Base-by-base conservation (phyloP, 1,139 yeast species). In the Geotrichum bryndzae region DNA sequence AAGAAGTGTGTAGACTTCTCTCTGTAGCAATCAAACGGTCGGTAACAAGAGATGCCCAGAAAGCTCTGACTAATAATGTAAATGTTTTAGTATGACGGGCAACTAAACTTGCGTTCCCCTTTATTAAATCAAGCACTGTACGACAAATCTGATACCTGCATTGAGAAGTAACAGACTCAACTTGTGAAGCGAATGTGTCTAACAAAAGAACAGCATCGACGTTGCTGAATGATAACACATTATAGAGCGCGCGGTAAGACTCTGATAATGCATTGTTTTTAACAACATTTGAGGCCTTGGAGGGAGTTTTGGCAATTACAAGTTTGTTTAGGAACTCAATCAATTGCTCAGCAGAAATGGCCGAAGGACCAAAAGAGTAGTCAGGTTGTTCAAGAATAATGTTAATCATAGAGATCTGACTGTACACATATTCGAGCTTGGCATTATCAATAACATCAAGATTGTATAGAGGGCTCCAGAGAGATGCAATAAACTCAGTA, bases 21-120 rank as follows among this genome's bases (percentile, higher is more conserved):
- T 90, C 95, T 61, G 82, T 82, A 60, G 90, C 77, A 55, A 86
- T 82, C 60, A 90, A 76, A 61, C 96, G 77, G 11, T 85, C 86
- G 0, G 82, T 79, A n/a, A 79, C 79, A 27, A 90, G 69, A 31
- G 80, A 80, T 6, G 75, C 75, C 95, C 96, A 89, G 25, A 87
- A 58, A 2, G 54, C 27, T 50, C 52, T 48, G 11, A 62, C 29
- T 4, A 60, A 38, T 25, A 15, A 31, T 27, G 23, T 41, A n/a
- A 61, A n/a, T 10, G 10, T 31, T 1, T 51, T 45, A 6, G 51
- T 35, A 25, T 48, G 25, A 4, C 48, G n/a, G 5, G 53, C 35
- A 15, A 58, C 25, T 6, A 23, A 31, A 10, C 29, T 35, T 5
- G 33, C 8, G 54, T 38, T 45, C 22, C 45, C 51, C 8, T 58